Evolutionary conservation across 179 eudicot species (phyloP).

Genomic region (Spinacia oleracea): DNA sequence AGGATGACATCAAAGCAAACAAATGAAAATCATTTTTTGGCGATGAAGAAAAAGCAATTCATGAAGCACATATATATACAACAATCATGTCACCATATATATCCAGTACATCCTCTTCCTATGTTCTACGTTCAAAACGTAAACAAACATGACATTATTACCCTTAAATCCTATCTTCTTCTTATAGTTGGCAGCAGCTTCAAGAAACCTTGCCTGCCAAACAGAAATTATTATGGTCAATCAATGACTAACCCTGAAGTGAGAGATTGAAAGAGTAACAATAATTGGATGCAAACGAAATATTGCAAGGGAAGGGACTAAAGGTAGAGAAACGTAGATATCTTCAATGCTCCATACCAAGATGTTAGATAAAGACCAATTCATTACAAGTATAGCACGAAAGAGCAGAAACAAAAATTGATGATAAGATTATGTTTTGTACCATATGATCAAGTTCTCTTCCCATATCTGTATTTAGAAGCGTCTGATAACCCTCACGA

Average conservation of each 20-base stretch:
- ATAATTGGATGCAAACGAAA: neutral
- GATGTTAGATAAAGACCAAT: neutral
- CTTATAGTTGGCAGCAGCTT: conserved; percentile 87
- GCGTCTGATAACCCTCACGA: conserved; percentile 96
- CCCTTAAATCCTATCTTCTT: conserved; percentile 97
- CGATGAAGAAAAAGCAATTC: neutral
- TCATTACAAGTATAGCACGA: neutral
- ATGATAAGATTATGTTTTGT: conserved; percentile 12
- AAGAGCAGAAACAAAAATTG: neutral
- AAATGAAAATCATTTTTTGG: neutral
- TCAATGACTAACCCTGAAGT: neutral
- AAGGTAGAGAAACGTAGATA: neutral
- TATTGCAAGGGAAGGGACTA: neutral
- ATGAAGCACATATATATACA: neutral
- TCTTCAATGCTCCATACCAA: neutral
- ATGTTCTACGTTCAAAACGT: neutral
- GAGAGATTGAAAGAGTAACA: neutral
- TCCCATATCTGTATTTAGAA: conserved; percentile 95
- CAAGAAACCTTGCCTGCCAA: conserved; percentile 78
- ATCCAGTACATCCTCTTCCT: neutral
- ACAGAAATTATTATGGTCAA: conserved; percentile 3
- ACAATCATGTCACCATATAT: neutral
- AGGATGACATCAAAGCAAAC: neutral
- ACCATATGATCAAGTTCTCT: conserved; percentile 96
- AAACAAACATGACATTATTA: conserved; percentile 36